Conservation (phyloP, 371 early-diverging fungal genomes). For the Lichtheimia ramosa region DNA sequence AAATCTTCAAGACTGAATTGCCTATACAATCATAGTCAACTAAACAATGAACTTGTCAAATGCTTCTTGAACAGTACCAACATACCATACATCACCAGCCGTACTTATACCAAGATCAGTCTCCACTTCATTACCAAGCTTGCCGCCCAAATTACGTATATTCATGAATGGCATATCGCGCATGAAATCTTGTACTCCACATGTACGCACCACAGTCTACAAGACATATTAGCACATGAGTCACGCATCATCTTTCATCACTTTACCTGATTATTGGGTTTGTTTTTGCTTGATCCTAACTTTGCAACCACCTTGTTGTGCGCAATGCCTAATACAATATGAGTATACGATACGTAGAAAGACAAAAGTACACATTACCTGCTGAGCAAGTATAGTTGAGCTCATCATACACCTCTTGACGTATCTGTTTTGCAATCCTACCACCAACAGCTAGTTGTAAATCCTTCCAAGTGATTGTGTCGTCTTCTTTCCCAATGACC, state of each 20-base stretch:
- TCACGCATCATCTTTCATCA: neutral
- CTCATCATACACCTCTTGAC: constrained; percentile 64
- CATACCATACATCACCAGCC: constrained; percentile 49
- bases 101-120: constrained; percentile 55
- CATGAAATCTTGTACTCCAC: constrained; percentile 60
- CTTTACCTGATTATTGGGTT: constrained; percentile 80
- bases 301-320: constrained; percentile 87
- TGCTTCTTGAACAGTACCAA: too few relatives aligned
- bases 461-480: constrained; percentile 57
- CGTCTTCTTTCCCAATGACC: constrained; percentile 15
- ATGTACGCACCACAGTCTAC: constrained; percentile 64
- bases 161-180: constrained; percentile 64
- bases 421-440: constrained; percentile 64
- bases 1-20: constrained; percentile 31
- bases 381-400: constrained; percentile 84
- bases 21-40: constrained; percentile 9
- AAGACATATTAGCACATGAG: neutral
- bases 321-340: constrained; percentile 58
- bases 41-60: too few relatives aligned
- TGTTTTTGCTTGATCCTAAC: constrained; percentile 80
- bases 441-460: constrained; percentile 77
- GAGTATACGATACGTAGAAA: too few relatives aligned
- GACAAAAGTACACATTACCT: constrained; percentile 32
- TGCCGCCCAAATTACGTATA: constrained; percentile 88
- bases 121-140: constrained; percentile 76